Evolutionary conservation across 495 filamentous ascomycete species (phyloP).

Genomic region (Cairneyella variabilis): DNA sequence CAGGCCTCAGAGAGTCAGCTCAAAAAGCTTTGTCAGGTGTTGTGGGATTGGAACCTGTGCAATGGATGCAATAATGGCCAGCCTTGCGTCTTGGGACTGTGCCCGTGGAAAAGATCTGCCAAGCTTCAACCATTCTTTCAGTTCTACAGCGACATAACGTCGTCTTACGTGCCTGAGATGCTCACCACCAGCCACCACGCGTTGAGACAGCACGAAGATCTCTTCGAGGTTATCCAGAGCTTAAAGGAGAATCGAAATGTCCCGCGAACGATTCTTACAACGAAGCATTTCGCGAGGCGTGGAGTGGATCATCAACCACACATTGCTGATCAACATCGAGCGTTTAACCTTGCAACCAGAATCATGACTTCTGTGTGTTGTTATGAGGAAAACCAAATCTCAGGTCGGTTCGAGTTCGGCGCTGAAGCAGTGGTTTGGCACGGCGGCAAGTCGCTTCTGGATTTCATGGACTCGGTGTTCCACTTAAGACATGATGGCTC

Average conservation of each 20-base stretch:
- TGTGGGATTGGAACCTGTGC: background rate
- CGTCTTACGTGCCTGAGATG: background rate
- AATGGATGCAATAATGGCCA: background rate
- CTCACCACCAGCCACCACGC: background rate
- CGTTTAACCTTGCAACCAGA: background rate
- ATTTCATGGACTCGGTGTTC: background rate
- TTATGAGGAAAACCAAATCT: background rate
- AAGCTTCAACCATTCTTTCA: background rate
- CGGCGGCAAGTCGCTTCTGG: background rate
- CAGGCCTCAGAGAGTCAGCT: background rate
- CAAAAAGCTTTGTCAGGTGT: background rate
- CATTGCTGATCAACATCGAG: background rate
- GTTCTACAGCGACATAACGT: background rate
- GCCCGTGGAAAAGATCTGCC: background rate
- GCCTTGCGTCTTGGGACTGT: background rate
- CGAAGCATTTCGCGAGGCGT: background rate
- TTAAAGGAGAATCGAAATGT: background rate
- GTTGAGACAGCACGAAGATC: background rate
- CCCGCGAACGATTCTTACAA: background rate
- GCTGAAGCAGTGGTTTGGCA: background rate
- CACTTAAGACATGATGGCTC: background rate
- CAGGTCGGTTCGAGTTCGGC: background rate
- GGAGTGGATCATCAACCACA: background rate
- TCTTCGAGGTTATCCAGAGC: background rate
- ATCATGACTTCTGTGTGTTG: background rate